These are phyloP conservation scores for Phytophthora colocasiae DNA, from an alignment of 352 stramenopile species.

Conservation along the genomic window DNA sequence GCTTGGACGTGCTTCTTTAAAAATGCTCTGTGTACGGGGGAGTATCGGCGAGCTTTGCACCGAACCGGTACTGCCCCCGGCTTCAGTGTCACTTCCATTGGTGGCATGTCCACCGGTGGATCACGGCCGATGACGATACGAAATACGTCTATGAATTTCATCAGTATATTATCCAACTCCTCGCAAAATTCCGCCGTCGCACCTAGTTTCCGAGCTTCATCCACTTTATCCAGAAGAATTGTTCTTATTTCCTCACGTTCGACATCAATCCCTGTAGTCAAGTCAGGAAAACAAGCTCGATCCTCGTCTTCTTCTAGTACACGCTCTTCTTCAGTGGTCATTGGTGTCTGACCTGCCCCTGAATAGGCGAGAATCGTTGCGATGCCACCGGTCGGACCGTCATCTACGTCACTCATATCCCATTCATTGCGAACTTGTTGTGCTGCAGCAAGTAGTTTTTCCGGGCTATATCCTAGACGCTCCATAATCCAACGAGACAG, in stretches of 20 bases:
- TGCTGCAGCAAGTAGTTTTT: too few species aligned
- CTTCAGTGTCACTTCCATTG: too few species aligned
- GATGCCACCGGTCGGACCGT: background rate
- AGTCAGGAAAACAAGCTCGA: slow-evolving; percentile 18
- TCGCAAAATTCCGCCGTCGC: background rate
- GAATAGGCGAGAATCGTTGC: background rate
- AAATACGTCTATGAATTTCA: slow-evolving; percentile 20
- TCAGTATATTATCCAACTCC: background rate
- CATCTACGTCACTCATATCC: slow-evolving; percentile 24
- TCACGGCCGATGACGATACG: slow-evolving; percentile 8
- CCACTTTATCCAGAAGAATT: slow-evolving; percentile 15
- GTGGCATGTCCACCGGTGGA: slow-evolving; percentile 1
- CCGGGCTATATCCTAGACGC: background rate
- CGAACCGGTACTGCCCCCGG: too few species aligned
- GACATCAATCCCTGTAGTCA: background rate
- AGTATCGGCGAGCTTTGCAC: too few species aligned
- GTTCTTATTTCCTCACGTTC: slow-evolving; percentile 2
- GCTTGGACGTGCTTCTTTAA: too few species aligned
- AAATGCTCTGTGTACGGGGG: too few species aligned
- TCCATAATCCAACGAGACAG: slow-evolving; percentile 13
- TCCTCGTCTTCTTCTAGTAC: too few species aligned
- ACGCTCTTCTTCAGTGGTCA: slow-evolving; percentile 11
- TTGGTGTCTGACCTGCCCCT: too few species aligned
- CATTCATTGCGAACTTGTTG: slow-evolving; percentile 2
- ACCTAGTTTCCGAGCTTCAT: slow-evolving; percentile 2